These are phyloP conservation scores for Zoysia matrella DNA, from an alignment of 202 grass and related monocot genomes.

Conservation along the genomic window DNA sequence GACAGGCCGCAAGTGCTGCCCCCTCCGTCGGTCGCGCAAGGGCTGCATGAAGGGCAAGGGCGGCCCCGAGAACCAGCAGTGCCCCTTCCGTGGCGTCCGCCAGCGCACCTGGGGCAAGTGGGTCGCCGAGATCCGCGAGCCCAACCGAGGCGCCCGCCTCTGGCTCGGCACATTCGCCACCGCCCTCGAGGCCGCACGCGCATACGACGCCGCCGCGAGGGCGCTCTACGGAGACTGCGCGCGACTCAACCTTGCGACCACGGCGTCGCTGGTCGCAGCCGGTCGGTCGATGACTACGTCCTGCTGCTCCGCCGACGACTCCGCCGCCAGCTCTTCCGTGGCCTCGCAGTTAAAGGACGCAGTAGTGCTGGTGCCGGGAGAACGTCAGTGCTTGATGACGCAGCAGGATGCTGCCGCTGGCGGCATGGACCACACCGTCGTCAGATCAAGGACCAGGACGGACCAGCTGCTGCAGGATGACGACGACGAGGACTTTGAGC, in stretches of 20 bases:
- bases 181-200: constrained; percentile 69
- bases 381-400: too few relatives aligned
- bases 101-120: constrained; percentile 99
- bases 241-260: constrained; percentile 59
- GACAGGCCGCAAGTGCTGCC: constrained; percentile 59
- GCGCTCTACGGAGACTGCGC: constrained; percentile 85
- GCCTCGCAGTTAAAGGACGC: too few relatives aligned
- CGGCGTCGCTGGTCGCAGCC: too few relatives aligned
- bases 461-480: neutral
- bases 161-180: constrained; percentile 91
- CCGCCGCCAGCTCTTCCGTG: too few relatives aligned
- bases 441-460: too few relatives aligned
- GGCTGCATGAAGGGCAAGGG: constrained; percentile 99
- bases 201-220: constrained; percentile 71
- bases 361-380: too few relatives aligned
- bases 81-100: constrained; percentile 77
- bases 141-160: constrained; percentile 88
- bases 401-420: too few relatives aligned
- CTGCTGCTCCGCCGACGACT: too few relatives aligned
- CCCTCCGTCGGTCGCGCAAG: constrained; percentile 75
- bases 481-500: constrained; percentile 56
- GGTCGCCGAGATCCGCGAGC: constrained; percentile 98
- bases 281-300: too few relatives aligned
- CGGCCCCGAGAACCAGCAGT: constrained; percentile 91
- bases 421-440: too few relatives aligned